Percentiles rank a stretch among this genome's conserved stretches.
These are phyloP conservation scores for Mucor velutinosus DNA, from an alignment of 371 early-diverging fungal species.

Conservation along the genomic window DNA sequence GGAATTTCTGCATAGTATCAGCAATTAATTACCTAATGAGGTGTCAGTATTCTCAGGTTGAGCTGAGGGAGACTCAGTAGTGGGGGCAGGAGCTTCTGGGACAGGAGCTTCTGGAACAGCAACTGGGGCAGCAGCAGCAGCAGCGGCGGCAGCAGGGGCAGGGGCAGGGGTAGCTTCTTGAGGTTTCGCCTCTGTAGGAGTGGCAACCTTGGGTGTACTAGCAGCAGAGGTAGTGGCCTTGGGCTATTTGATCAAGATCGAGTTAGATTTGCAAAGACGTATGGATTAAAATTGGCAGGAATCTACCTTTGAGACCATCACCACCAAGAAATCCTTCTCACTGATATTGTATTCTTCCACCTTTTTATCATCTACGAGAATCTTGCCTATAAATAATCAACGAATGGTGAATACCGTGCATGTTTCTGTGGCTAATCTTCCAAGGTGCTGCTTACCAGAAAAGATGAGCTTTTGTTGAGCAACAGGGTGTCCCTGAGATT, in stretches of 20 bases:
- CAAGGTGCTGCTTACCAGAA: constrained; percentile 56
- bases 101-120: constrained; percentile 29
- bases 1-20: neutral
- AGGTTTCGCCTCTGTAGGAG: constrained; percentile 35
- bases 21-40: constrained; percentile 18
- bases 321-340: constrained; percentile 92
- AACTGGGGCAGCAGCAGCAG: constrained; percentile 34
- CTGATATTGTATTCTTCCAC: constrained; percentile 76
- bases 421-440: neutral
- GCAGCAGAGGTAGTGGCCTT: constrained; percentile 52
- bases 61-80: constrained; percentile 19
- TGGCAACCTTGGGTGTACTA: constrained; percentile 29
- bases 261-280: neutral
- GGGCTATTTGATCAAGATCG: constrained; percentile 36
- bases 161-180: constrained; percentile 30
- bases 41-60: constrained; percentile 12
- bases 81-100: constrained; percentile 19
- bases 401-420: neutral
- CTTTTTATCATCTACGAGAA: constrained; percentile 80
- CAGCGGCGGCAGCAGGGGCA: constrained; percentile 20
- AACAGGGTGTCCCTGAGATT: constrained; percentile 69
- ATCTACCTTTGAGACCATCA: constrained; percentile 90
- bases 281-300: neutral
- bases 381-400: constrained; percentile 70
- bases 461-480: constrained; percentile 86